A percentile compares a stretch with the other conserved stretches of the same genome.
Evolutionary conservation across 495 filamentous ascomycete genomes (phyloP).

Genomic region (Aspergillus sclerotiicarbonarius): DNA sequence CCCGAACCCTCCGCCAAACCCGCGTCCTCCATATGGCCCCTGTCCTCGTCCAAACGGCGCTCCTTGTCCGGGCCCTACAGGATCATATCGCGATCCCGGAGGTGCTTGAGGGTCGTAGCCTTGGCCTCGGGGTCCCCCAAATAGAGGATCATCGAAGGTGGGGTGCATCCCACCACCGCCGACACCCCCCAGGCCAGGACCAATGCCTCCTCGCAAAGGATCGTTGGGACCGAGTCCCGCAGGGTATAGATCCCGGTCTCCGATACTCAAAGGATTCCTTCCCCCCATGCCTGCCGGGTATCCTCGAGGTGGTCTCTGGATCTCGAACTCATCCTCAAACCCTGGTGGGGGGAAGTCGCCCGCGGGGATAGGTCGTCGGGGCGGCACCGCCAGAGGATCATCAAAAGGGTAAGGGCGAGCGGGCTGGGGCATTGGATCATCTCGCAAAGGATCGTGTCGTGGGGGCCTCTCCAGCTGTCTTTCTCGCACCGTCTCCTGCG

Average conservation of each 20-base stretch:
- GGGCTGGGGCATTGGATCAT: conserved; percentile 53
- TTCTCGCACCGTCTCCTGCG: conserved; percentile 14
- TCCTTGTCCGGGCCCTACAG: conserved; percentile 66
- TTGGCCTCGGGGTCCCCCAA: conserved; percentile 59
- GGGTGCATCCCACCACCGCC: conserved; percentile 88
- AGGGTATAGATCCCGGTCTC: conserved; percentile 84
- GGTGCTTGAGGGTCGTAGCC: conserved; percentile 47
- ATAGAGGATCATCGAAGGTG: conserved; percentile 89
- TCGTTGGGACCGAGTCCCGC: conserved; percentile 82
- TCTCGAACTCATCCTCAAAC: conserved; percentile 92
- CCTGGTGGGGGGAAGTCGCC: conserved; percentile 84
- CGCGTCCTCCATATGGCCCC: conserved; percentile 39
- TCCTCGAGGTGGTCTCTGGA: conserved; percentile 64
- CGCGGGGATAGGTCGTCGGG: conserved; percentile 63
- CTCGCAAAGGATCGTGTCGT: conserved; percentile 49
- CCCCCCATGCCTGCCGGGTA: conserved; percentile 45
- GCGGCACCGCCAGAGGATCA: conserved; percentile 62
- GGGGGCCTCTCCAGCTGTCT: conserved; percentile 33
- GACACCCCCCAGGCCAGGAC: conserved; percentile 49
- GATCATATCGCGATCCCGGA: conserved; percentile 72
- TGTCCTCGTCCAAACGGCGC: conserved; percentile 49
- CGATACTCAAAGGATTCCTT: conserved; percentile 62
- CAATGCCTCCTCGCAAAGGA: conserved; percentile 66
- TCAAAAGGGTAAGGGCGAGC: conserved; percentile 65
- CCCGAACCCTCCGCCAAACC: conserved; percentile 54